A percentile compares a stretch with the other conserved stretches of the same genome.
phyloP scores from a whole-genome alignment of 164 flowering plant species.

The Berberis vulgaris region DNA sequence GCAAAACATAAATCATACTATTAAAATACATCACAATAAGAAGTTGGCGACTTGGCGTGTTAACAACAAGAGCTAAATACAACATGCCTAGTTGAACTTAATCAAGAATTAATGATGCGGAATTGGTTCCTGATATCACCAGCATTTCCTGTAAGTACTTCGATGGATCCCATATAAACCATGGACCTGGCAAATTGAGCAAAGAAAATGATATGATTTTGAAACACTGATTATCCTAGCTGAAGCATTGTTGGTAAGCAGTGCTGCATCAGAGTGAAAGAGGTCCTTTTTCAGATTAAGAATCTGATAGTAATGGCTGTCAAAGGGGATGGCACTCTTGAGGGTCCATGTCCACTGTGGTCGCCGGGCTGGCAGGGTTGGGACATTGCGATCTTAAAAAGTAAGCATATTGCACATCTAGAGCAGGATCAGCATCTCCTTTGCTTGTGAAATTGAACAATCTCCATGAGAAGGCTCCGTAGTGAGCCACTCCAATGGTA shows the following conservation, averaged over 20 bases:
- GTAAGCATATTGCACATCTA: background rate
- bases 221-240: background rate
- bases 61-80: too few species aligned
- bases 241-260: background rate
- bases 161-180: slow-evolving; percentile 2
- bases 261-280: slow-evolving; percentile 2
- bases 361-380: background rate
- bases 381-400: background rate
- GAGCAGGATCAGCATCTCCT: background rate
- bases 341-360: slow-evolving; percentile 3
- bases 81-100: background rate
- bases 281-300: background rate
- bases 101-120: background rate
- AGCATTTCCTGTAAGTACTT: slow-evolving; percentile 1
- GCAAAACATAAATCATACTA: too few species aligned
- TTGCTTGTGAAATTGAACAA: background rate
- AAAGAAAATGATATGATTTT: background rate
- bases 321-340: background rate
- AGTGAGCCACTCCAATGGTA: background rate
- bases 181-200: background rate
- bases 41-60: too few species aligned
- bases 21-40: too few species aligned
- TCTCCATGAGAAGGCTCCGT: background rate
- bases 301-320: background rate
- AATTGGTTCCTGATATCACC: slow-evolving; percentile 4